Percentiles rank a stretch among this genome's conserved stretches.
Evolutionary conservation across 2,329 filamentous ascomycete species (phyloP).

Genomic region (Aspergillus fumigatus): DNA sequence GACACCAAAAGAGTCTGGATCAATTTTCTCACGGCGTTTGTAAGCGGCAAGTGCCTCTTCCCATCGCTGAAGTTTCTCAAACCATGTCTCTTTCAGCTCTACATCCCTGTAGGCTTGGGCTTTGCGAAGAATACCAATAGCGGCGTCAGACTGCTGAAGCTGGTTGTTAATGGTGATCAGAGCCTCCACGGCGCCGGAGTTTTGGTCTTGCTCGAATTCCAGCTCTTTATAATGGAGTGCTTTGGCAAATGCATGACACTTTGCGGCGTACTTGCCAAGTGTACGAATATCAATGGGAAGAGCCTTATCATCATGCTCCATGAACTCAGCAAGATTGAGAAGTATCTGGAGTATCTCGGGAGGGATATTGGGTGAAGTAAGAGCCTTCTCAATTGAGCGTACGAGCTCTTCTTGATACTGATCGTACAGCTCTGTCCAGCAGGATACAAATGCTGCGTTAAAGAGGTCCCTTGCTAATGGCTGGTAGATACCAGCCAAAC

Average conservation of each 20-base stretch:
- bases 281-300: constrained; percentile 95
- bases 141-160: constrained; percentile 95
- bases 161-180: constrained; percentile 99
- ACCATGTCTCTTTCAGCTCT: constrained; percentile 96
- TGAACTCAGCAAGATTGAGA: constrained; percentile 95
- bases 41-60: constrained; percentile 93
- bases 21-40: constrained; percentile 73
- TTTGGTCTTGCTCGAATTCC: constrained; percentile 97
- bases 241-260: constrained; percentile 97
- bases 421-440: constrained; percentile 96
- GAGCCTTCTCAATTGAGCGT: constrained; percentile 87
- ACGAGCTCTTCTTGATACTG: constrained; percentile 97
- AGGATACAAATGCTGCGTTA: constrained; percentile 98
- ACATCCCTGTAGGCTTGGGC: constrained; percentile 96
- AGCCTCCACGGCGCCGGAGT: constrained; percentile 89
- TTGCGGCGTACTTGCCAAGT: constrained; percentile 87
- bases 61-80: constrained; percentile 97
- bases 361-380: constrained; percentile 91
- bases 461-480: constrained; percentile 91
- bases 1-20: constrained; percentile 80
- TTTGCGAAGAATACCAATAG: constrained; percentile 94
- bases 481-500: constrained; percentile 83
- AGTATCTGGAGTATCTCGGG: constrained; percentile 92
- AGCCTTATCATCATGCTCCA: constrained; percentile 99
- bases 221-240: constrained; percentile 98